Conservation (phyloP, 1,284 basidiomycete genomes). For the Puccinia horiana region DNA sequence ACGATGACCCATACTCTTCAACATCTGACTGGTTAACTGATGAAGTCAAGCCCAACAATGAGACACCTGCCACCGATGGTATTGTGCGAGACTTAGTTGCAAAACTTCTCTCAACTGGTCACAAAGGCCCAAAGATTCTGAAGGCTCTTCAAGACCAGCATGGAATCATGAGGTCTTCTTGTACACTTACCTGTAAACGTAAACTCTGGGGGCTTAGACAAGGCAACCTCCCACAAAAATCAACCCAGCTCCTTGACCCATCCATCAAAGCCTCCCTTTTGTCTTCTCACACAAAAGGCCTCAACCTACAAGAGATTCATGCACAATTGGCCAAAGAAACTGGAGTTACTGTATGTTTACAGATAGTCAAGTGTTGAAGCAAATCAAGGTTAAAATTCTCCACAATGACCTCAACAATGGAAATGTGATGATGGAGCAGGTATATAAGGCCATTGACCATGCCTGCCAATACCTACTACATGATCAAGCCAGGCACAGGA, state of each 20-base stretch:
- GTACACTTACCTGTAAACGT: neutral
- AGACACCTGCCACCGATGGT: neutral
- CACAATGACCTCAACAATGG: neutral
- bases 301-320: neutral
- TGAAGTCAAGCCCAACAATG: no score
- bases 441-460: neutral
- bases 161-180: neutral
- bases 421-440: neutral
- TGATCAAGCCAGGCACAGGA: neutral
- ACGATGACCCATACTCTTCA: no score
- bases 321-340: neutral
- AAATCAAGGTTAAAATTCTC: neutral
- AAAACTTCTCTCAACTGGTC: neutral
- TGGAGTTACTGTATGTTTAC: neutral
- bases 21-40: no score
- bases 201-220: neutral
- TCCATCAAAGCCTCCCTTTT: neutral
- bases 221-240: neutral
- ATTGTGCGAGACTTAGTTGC: neutral
- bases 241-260: neutral
- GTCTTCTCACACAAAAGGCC: neutral
- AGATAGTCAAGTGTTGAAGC: neutral
- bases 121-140: neutral
- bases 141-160: neutral
- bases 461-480: neutral